These are phyloP conservation scores for Raffaelea ambrosiae DNA, from an alignment of 2,329 filamentous ascomycete genomes.

Conservation along the genomic window DNA sequence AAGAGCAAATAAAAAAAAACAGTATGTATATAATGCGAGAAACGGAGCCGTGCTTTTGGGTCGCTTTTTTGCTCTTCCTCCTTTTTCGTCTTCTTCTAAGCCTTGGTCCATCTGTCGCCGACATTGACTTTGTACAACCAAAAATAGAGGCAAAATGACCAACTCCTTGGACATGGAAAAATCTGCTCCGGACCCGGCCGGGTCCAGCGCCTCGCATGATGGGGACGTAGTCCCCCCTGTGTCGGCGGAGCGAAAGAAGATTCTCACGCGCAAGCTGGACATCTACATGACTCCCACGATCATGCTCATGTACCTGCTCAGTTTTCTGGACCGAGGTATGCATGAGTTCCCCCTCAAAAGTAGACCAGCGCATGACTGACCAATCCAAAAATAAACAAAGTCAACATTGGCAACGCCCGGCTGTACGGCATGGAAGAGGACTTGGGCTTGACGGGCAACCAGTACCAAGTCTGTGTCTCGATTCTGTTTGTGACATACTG, in stretches of 20 bases:
- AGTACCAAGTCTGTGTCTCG: conserved; percentile 63
- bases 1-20: too few relatives aligned
- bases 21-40: not conserved
- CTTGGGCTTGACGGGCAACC: conserved; percentile 45
- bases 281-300: conserved; percentile 50
- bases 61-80: not conserved
- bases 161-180: not conserved
- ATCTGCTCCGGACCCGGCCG: not conserved
- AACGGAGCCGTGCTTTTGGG: not conserved
- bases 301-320: conserved; percentile 58
- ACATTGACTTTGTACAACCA: not conserved
- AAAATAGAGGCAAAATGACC: not conserved
- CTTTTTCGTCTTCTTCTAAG: not conserved
- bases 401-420: conserved; percentile 58
- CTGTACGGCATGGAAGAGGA: conserved; percentile 46
- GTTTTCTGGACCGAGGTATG: conserved; percentile 55
- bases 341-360: too few relatives aligned
- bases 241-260: not conserved
- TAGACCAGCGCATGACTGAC: too few relatives aligned
- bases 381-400: too few relatives aligned
- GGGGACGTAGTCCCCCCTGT: not conserved
- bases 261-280: conserved; percentile 33
- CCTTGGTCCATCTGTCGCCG: not conserved
- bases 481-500: conserved; percentile 75
- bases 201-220: not conserved